Evolutionary conservation across 192 early-diverging fungal species (phyloP), one percentile per base, ranked within the genome.

Genomic region (Coemansia sp.): DNA sequence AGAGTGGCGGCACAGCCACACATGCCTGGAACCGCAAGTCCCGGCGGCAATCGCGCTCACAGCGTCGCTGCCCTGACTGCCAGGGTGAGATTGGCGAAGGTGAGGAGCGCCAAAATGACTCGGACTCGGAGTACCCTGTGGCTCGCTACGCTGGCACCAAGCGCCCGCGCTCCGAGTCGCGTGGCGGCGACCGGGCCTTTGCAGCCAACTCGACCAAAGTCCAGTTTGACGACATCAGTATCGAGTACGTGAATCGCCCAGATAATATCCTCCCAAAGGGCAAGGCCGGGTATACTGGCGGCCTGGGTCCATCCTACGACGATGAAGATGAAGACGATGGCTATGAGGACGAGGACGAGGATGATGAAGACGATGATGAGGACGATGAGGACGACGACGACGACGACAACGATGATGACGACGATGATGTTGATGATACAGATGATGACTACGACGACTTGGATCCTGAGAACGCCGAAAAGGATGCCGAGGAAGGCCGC

Each of bases 401-500:
- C 13, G 47, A 59, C 41, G 77, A 84, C 6, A 64, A 51, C 4
- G 81, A 84, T 33, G 82, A 87, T 9, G 85, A 89, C 7, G 88
- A 89, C 5, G 82, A 87, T 18, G 88, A 90, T 22, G 71, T 80
- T 20, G 82, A 85, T 33, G 86, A 88, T 29, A 88, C 87, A 11
- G 90, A 91, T 40, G 89, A 89, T 38, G 92, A 91, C 20, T 84
- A 87, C 47, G 90, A 87, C 36, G 85, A 86, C 27, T 62, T 84
- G 41, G 90, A 93, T 75, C 92, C 91, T 6, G 92, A 95, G 67
- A 44, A 27, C 38, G 76, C 74, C 8, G 94, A 97, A 73, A 91
- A 92, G 67, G 89, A 94, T 31, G 94, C 95, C 83, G 95, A 98
- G 70, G 94, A 96, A 70, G 93, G 94, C 9, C 89, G 95, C 22